These are phyloP conservation scores for Xylariaceae sp. DNA, from an alignment of 2,329 filamentous ascomycete genomes.

Conservation along the genomic window DNA sequence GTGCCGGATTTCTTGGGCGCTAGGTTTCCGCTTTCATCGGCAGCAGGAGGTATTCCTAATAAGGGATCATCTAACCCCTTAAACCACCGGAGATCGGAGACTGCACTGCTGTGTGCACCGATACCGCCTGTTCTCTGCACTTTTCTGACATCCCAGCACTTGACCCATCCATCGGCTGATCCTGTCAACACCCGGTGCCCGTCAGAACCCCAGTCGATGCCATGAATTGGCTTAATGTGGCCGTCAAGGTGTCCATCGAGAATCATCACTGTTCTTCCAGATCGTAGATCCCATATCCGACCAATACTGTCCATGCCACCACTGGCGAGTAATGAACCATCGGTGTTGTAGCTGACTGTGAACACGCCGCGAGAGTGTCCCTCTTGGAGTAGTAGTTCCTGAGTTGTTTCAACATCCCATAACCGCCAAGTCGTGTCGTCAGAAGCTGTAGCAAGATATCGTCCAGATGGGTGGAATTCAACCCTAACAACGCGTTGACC, in stretches of 20 bases:
- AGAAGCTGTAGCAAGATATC: conserved; percentile 85
- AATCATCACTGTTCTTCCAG: conserved; percentile 91
- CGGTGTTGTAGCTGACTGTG: conserved; percentile 79
- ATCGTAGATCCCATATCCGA: conserved; percentile 89
- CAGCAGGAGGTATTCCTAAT: conserved; percentile 53
- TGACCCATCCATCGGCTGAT: conserved; percentile 90
- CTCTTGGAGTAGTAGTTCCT: conserved; percentile 83
- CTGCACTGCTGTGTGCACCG: conserved; percentile 84
- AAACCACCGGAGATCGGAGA: conserved; percentile 91
- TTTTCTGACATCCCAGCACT: conserved; percentile 95
- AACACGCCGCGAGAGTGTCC: conserved; percentile 94
- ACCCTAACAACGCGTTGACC: conserved; percentile 82
- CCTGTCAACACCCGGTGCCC: conserved; percentile 90
- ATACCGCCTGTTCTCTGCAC: conserved; percentile 79
- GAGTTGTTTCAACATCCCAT: conserved; percentile 80
- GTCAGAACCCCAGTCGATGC: conserved; percentile 85
- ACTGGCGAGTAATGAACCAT: conserved; percentile 84
- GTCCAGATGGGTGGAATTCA: conserved; percentile 89
- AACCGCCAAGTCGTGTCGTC: conserved; percentile 96
- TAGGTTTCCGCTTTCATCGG: conserved; percentile 60
- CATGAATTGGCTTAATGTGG: conserved; percentile 86
- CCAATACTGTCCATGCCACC: conserved; percentile 94
- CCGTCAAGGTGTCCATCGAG: conserved; percentile 78
- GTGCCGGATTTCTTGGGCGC: conserved; percentile 81
- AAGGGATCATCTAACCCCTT: conserved; percentile 76